Evolutionary conservation across 257 asterid genomes (phyloP), one percentile per base, ranked within the genome.

Genomic region (Craterostigma plantagineum): DNA sequence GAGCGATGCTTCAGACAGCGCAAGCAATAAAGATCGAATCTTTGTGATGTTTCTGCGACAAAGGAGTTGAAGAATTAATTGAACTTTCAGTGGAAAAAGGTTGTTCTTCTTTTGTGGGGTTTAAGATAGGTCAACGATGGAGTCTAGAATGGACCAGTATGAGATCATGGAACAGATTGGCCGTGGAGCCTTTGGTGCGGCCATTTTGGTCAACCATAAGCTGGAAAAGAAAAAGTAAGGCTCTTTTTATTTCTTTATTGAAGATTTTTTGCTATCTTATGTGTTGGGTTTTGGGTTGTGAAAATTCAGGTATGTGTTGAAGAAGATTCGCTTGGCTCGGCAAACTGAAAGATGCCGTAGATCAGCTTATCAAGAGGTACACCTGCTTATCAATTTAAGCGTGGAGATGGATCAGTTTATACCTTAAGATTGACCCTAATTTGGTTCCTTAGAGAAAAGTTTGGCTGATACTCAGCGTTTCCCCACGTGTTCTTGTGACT

Each of bases 81-180:
- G 39, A 36, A 48, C 52, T 51, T 47, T 3, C 13, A 18, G 18
- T 46, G 51, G 49, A 45, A 10, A 4, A 7, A 6, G 46, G 17
- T 17, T 18, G 18, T 3, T 53, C 30, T 52, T 38, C 10, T 33
- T 16, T 34, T 55, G 27, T n/a, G 23, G 43, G 17, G 13, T 45
- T 17, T 33, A 12, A 58, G 53, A 43, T 36, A 46, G 45, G 77
- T 40, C 57, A 57, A 50, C 10, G 60, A 71, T 73, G 94, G 99
- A 77, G 55, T 90, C 99, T 27, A 79, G 65, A 68, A 80, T 83
- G 96, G 99, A 83, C 51, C 96, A 83, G 64, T 90, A 90, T 54
- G 96, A 90, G 87, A 75, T 83, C 76, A 90, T 90, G 96, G 99
- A 90, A 83, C 99, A 90, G 76, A 83, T 90, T 63, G 96, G 96